phyloP scores from a whole-genome alignment of 1,284 basidiomycete species.

The Cryptococcus jaspeensis region DNA sequence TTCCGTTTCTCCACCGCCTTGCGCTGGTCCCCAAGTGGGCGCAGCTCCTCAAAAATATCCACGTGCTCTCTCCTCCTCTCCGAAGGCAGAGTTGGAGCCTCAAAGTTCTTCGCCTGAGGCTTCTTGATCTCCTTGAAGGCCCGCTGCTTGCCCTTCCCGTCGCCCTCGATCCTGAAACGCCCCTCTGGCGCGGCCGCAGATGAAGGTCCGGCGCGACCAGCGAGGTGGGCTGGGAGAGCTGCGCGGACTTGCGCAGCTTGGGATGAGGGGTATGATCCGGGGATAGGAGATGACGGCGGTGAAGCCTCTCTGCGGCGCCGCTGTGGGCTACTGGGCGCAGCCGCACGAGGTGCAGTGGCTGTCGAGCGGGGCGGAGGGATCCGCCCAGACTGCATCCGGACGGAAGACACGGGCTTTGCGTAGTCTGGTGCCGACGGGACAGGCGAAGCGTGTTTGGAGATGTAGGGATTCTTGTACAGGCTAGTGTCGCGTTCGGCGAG shows the following conservation, averaged over 20 bases:
- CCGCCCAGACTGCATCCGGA: neutral
- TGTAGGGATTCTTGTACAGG: conserved; percentile 27
- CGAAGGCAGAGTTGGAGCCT: conserved; percentile 11
- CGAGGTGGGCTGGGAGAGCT: conserved; percentile 18
- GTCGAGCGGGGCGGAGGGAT: neutral
- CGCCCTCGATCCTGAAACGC: conserved; percentile 12
- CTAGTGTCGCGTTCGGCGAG: conserved; percentile 2
- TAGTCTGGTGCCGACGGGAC: neutral
- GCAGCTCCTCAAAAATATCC: conserved; percentile 14
- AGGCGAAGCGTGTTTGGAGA: conserved; percentile 2
- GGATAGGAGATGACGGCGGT: conserved; percentile 13
- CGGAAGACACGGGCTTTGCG: neutral
- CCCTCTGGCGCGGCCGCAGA: neutral
- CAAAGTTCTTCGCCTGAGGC: conserved; percentile 17
- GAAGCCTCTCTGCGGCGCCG: neutral
- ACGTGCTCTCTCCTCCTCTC: conserved; percentile 9
- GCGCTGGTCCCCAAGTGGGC: no score
- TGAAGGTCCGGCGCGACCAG: neutral
- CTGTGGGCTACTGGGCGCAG: neutral
- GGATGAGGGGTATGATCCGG: conserved; percentile 20
- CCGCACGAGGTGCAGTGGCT: neutral
- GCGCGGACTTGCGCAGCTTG: conserved; percentile 6
- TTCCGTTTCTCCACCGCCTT: no score
- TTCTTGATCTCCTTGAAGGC: conserved; percentile 14
- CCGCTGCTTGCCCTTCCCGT: conserved; percentile 3